phyloP scores from a whole-genome alignment of 306 rosid genomes.

The Cicer chorassanicum region DNA sequence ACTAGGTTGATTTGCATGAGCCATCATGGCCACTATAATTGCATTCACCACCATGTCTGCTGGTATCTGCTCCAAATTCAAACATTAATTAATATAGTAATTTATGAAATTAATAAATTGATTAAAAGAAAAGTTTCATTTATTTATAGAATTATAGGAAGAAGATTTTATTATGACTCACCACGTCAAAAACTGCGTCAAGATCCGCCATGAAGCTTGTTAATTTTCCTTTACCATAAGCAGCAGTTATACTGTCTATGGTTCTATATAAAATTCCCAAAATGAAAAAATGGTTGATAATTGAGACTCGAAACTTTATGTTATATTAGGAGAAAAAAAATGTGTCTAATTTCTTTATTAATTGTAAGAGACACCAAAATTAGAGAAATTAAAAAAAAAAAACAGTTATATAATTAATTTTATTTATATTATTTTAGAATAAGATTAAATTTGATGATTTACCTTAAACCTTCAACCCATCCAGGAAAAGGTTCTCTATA shows the following conservation, averaged over 20 bases:
- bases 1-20: constrained; percentile 53
- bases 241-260: constrained; percentile 62
- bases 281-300: background rate
- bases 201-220: constrained; percentile 53
- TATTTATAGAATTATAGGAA: too few species aligned
- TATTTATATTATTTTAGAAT: background rate
- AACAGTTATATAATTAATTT: too few species aligned
- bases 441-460: background rate
- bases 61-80: constrained; percentile 56
- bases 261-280: constrained; percentile 54
- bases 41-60: constrained; percentile 84
- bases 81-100: background rate
- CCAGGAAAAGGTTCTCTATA: constrained; percentile 86
- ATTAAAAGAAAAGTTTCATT: background rate
- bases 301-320: background rate
- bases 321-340: too few species aligned
- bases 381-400: too few species aligned
- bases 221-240: constrained; percentile 75
- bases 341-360: too few species aligned
- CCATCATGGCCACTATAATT: constrained; percentile 59
- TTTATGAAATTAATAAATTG: background rate
- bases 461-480: constrained; percentile 87
- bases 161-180: constrained; percentile 38
- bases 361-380: too few species aligned
- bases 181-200: constrained; percentile 56